Base-by-base conservation (phyloP, 2,329 filamentous ascomycete species). In the Akanthomyces dipterigenus region DNA sequence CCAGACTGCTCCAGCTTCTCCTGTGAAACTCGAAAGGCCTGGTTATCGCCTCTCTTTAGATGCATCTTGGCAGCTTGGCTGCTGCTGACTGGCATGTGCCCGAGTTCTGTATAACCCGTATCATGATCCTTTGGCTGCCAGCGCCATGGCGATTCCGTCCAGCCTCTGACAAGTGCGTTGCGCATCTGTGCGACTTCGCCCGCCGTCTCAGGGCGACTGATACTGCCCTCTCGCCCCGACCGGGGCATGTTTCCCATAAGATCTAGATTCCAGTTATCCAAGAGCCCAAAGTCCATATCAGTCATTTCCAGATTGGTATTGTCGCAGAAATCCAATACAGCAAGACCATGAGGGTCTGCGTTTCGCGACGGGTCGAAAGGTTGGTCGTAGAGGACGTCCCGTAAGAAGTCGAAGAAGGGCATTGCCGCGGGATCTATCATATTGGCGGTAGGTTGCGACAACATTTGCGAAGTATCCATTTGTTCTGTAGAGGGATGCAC, bases 131-230 rank as follows among this genome's bases (percentile, higher is more conserved):
- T 73, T 0, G 80, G 79, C 16, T 75, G 73, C 78, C 78, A 82
- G n/a, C 78, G 75, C 80, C 78, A 82, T 0, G 77, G 79, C 4
- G 77, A 81, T 34, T 80, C 75, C 8, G 75, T 76, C 80, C 79
- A 81, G 36, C 81, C 75, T 62, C 77, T 75, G 62, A 78, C 76
- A 48, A 83, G 69, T 51, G 72, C 75, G 56, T 77, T 74, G n/a
- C 78, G 72, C 75, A 82, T 80, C 46, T 76, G 72, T 7, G 73
- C 70, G 65, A 81, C 74, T 58, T 80, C 78, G 26, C 70, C 65
- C 8, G 77, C 72, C 49, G 74, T 76, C 46, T 78, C 77, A 3
- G 71, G 67, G 62, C 62, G 70, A 38, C 61, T 64, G 1, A 65
- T 65, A 28, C 46, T 57, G 2, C 46, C 54, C 31, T 70, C 64